Evolutionary conservation across 1,284 basidiomycete genomes (phyloP).

Genomic region (Cutaneotrichosporon curvatum): DNA sequence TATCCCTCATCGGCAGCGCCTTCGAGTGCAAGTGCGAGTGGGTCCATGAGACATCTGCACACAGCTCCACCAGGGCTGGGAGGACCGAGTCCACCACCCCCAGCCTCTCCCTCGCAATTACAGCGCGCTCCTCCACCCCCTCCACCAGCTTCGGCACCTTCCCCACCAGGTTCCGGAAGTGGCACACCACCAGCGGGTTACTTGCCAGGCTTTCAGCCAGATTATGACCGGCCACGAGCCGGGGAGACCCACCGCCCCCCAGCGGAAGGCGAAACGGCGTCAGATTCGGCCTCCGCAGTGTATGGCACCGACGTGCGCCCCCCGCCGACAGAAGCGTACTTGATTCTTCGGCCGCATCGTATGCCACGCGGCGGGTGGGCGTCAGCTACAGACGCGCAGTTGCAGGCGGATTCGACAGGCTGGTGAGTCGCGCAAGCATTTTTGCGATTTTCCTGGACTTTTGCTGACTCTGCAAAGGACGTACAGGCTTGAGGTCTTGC

Average conservation of each 20-base stretch:
- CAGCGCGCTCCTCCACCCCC: conserved; percentile 9
- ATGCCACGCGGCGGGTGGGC: conserved; percentile 15
- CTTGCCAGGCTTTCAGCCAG: conserved; percentile 15
- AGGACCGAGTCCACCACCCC: conserved; percentile 7
- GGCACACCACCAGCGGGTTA: conserved; percentile 6
- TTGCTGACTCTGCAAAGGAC: conserved; percentile 6
- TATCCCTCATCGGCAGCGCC: background rate
- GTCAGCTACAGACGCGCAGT: background rate
- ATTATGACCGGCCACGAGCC: conserved; percentile 9
- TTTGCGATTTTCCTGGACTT: background rate
- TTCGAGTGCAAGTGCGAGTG: background rate
- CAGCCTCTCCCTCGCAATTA: conserved; percentile 13
- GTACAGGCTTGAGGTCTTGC: conserved; percentile 11
- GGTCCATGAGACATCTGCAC: background rate
- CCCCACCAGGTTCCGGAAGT: conserved; percentile 1
- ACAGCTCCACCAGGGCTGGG: background rate
- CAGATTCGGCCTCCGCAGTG: conserved; percentile 4
- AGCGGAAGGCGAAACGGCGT: background rate
- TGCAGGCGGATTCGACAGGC: conserved; percentile 7
- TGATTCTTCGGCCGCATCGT: conserved; percentile 14
- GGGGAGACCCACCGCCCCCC: conserved; percentile 2
- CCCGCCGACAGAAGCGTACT: conserved; percentile 15
- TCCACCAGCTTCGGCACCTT: conserved; percentile 10
- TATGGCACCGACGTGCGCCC: conserved; percentile 9
- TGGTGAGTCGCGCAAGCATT: conserved; percentile 5